Base-by-base conservation (phyloP, 495 filamentous ascomycete species). In the Aspergillus conjunctus region DNA sequence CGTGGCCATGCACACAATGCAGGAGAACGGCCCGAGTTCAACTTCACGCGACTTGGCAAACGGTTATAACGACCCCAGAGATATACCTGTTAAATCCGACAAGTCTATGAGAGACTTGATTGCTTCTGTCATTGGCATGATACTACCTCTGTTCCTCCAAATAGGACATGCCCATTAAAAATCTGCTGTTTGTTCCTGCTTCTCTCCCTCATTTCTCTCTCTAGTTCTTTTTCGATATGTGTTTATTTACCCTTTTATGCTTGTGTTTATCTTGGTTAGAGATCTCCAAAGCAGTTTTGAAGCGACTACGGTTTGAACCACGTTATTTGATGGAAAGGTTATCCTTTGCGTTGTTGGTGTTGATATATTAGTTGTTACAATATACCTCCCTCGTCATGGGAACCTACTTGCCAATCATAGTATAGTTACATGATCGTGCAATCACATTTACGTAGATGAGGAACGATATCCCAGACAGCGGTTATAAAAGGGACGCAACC, bases 1-100 rank as follows among this genome's bases (percentile, higher is more conserved):
- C 68, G 94, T 98, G 30, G 95, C 94, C 2, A 96, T 97, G 93
- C 94, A 98, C 69, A 91, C 92, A 3, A 97, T 98, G 92, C 91
- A 93, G 69, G 92, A 96, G 66, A 87, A 88, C 46, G 84, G 85
- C 58, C 73, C 62, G 58, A 76, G 53, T 63, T 78, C 51, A 41
- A 68, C 56, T 64, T 83, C 68, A 57, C 83, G 86, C 12, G 82
- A 85, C 48, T 43, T 70, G 8, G 79, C 80, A 58, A 92, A 91
- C 68, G 90, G 90, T 22, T 92, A 88, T 67, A 70, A 81, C 12
- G 88, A 92, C 54, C 66, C 72, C 1, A 67, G 80, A 8, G 81
- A 83, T 17, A 64, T 67, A 21, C 59, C 65, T 41, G 41, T 63
- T 41, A 77, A 73, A 60, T 70, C 72, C 14, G 74, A 79, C 54